These are phyloP conservation scores for Epichloe glyceriae DNA, from an alignment of 2,329 filamentous ascomycete genomes.

Conservation along the genomic window DNA sequence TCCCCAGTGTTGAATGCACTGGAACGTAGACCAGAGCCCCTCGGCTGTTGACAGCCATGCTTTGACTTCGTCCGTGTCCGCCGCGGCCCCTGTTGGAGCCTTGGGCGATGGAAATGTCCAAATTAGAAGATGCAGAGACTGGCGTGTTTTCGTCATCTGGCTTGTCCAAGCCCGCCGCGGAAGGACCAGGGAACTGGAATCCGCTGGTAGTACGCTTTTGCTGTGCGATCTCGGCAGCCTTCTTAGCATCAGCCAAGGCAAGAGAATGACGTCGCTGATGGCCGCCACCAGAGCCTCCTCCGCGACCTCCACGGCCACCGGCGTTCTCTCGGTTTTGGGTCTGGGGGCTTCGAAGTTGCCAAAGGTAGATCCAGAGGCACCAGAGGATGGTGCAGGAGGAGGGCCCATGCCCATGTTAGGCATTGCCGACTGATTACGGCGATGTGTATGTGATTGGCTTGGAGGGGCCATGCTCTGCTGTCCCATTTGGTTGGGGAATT, in stretches of 20 bases:
- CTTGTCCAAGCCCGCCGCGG: conserved; percentile 49
- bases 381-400: conserved; percentile 83
- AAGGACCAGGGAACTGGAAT: conserved; percentile 85
- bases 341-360: conserved; percentile 59
- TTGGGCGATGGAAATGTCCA: conserved; percentile 24
- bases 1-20: conserved; percentile 40
- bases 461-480: conserved; percentile 67
- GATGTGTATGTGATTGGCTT: conserved; percentile 72
- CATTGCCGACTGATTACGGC: conserved; percentile 93
- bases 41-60: conserved; percentile 67
- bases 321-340: conserved; percentile 22
- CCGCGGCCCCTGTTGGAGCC: conserved; percentile 40
- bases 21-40: conserved; percentile 58
- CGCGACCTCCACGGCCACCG: conserved; percentile 53
- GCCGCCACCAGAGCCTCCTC: conserved; percentile 51
- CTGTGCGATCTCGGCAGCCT: conserved; percentile 90
- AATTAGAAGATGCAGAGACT: conserved; percentile 15
- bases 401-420: conserved; percentile 84
- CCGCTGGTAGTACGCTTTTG: conserved; percentile 89
- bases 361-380: conserved; percentile 66
- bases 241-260: conserved; percentile 89
- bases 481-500: conserved; percentile 70
- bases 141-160: conserved; percentile 35
- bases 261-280: conserved; percentile 92
- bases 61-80: conserved; percentile 69